These are phyloP conservation scores for Akanthomyces lecanii DNA, from an alignment of 2,329 filamentous ascomycete species.

Conservation along the genomic window DNA sequence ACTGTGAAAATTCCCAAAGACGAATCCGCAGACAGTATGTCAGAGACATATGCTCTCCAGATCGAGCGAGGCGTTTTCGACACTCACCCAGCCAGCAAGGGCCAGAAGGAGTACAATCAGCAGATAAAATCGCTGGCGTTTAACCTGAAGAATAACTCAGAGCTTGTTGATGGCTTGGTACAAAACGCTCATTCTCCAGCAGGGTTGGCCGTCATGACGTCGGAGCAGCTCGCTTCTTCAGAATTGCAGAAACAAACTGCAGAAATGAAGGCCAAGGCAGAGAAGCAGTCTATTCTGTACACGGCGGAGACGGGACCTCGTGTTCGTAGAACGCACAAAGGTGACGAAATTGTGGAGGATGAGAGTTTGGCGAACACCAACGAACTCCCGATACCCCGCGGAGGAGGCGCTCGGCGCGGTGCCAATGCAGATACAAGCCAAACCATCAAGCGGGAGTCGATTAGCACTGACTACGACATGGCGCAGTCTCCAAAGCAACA, in stretches of 20 bases:
- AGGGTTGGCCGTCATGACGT: conserved; percentile 81
- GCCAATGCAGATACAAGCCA: background rate
- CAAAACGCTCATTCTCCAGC: conserved; percentile 65
- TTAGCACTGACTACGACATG: conserved; percentile 24
- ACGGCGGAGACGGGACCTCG: conserved; percentile 67
- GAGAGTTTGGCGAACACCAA: conserved; percentile 43
- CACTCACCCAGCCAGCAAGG: conserved; percentile 44
- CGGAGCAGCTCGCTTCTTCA: conserved; percentile 86
- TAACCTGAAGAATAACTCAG: conserved; percentile 85
- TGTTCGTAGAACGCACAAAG: conserved; percentile 88
- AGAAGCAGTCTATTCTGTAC: conserved; percentile 81
- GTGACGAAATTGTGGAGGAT: conserved; percentile 82
- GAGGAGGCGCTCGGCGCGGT: conserved; percentile 17
- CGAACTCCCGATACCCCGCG: conserved; percentile 27
- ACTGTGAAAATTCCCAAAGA: conserved; percentile 60
- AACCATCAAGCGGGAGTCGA: conserved; percentile 33
- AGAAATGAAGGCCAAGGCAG: conserved; percentile 70
- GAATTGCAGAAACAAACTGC: conserved; percentile 77
- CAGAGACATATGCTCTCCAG: conserved; percentile 68
- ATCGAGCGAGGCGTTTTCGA: conserved; percentile 70
- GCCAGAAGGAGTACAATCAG: conserved; percentile 47
- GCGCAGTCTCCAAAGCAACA: conserved; percentile 38
- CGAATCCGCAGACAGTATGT: conserved; percentile 58
- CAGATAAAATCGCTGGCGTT: conserved; percentile 74
- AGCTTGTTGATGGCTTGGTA: conserved; percentile 73